These are phyloP conservation scores for Ogataea trehalophila DNA, from an alignment of 805 yeast genomes.

Conservation along the genomic window DNA sequence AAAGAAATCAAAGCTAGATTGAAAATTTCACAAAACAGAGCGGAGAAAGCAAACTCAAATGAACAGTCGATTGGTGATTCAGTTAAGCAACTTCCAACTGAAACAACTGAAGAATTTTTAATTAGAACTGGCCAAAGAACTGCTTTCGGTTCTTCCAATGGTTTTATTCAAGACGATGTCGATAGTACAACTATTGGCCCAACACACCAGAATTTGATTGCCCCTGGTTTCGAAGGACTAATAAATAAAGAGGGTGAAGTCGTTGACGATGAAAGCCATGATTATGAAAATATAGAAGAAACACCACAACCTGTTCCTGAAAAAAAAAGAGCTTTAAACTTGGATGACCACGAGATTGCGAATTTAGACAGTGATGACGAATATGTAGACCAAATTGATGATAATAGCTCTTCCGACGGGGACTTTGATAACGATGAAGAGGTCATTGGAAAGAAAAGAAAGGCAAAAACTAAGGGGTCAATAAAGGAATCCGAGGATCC, in stretches of 20 bases:
- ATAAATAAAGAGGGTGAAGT: constrained; percentile 23
- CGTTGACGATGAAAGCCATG: constrained; percentile 10
- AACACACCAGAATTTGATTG: constrained; percentile 40
- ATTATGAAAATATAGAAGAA: constrained; percentile 1
- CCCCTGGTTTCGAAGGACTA: constrained; percentile 42
- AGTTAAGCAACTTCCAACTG: constrained; percentile 55
- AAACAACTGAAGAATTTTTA: constrained; percentile 72
- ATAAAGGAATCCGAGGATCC: constrained; percentile 15
- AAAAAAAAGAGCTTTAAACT: background rate
- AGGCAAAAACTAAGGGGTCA: constrained; percentile 2
- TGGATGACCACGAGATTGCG: background rate
- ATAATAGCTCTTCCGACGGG: constrained; percentile 12
- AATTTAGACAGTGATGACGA: constrained; percentile 17
- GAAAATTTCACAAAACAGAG: constrained; percentile 20
- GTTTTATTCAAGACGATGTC: constrained; percentile 44
- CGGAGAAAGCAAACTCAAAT: constrained; percentile 1
- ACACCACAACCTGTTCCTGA: background rate
- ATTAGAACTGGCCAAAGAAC: constrained; percentile 90
- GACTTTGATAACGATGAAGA: constrained; percentile 14
- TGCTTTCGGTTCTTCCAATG: constrained; percentile 75
- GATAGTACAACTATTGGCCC: constrained; percentile 22
- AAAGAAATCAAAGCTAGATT: constrained; percentile 49
- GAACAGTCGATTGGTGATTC: constrained; percentile 16
- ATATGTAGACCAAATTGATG: constrained; percentile 12
- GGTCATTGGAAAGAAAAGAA: background rate